Base-by-base conservation (phyloP, 2,329 filamentous ascomycete species). In the Aspergillus sp. region DNA sequence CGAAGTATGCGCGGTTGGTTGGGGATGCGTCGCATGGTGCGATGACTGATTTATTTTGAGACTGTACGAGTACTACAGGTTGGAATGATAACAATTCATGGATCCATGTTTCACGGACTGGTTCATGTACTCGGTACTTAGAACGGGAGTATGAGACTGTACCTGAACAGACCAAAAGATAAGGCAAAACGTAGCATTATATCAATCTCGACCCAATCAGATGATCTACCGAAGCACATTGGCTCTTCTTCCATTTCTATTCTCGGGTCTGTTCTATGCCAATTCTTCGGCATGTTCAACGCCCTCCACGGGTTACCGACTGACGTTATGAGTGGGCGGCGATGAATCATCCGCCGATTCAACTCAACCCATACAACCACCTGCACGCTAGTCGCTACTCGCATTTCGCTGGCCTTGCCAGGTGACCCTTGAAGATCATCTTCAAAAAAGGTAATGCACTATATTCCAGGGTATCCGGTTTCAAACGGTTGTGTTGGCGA, bases 1-100 rank as follows among this genome's bases (percentile, higher is more conserved):
- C 88, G 4, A 97, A 97, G 76, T 97, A 97, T 73, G 87, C 87
- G 5, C 74, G 80, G 39, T 69, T 96, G 61, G 91, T 97, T 0
- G 86, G 90, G 1, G 90, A 96, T 79, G 91, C 91, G 9, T 91
- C 86, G 65, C 86, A 91, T 60, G 91, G 91, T 4, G 90, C 90
- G 7, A 86, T 95, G 70, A 95, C 90, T 35, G 90, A 95, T 73
- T 65, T 84, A 48, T 87, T 83, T 51, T 81, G 49, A 42, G n/a
- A 20, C 19, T 22, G 33, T 35, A 35, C 33, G 33, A 35, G 33
- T 35, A 35, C 33, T 17, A 35, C 7, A 4, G 33, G 3, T n/a
- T 17, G 15, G 4, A 35, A 35, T 35, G 33, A n/a, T 4, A 35
- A 50, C 50, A 53, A 43, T 42, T 19, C 23, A 32, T 35, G n/a